These are phyloP conservation scores for Suhomyces prunicola DNA, from an alignment of 805 yeast species.

Conservation along the genomic window DNA sequence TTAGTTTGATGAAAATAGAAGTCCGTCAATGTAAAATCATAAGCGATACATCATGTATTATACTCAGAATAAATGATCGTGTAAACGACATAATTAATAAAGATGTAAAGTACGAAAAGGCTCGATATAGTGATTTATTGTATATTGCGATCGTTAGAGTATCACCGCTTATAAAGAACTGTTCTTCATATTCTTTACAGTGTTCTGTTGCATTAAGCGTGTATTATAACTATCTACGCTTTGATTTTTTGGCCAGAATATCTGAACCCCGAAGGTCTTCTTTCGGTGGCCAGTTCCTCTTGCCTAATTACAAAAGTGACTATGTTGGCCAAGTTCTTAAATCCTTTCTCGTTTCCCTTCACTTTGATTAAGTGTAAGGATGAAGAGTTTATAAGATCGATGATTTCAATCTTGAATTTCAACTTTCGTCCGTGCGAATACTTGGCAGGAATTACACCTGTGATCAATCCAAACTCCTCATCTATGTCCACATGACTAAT, in stretches of 20 bases:
- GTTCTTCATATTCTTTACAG: background rate
- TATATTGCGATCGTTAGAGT: background rate
- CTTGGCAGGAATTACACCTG: constrained; percentile 47
- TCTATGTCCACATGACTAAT: constrained; percentile 40
- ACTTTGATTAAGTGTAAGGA: constrained; percentile 41
- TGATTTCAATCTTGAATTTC: constrained; percentile 43
- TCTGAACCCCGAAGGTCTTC: constrained; percentile 10
- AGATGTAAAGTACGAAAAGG: background rate
- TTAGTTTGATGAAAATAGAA: background rate
- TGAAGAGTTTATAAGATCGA: constrained; percentile 35
- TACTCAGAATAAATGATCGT: background rate
- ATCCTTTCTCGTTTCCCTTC: constrained; percentile 47
- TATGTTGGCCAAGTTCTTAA: constrained; percentile 40
- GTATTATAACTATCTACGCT: background rate
- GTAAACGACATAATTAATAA: background rate
- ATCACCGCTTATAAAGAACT: too few species aligned
- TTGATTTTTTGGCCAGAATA: constrained; percentile 10
- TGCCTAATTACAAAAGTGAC: constrained; percentile 44
- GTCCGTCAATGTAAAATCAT: background rate
- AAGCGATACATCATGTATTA: background rate
- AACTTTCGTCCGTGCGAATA: constrained; percentile 46
- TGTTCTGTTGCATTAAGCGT: background rate
- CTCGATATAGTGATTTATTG: too few species aligned
- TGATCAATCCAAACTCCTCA: constrained; percentile 42
- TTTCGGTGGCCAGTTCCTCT: constrained; percentile 30